Evolutionary conservation across 768 basidiomycete species (phyloP).

Genomic region (Collybia sordida): DNA sequence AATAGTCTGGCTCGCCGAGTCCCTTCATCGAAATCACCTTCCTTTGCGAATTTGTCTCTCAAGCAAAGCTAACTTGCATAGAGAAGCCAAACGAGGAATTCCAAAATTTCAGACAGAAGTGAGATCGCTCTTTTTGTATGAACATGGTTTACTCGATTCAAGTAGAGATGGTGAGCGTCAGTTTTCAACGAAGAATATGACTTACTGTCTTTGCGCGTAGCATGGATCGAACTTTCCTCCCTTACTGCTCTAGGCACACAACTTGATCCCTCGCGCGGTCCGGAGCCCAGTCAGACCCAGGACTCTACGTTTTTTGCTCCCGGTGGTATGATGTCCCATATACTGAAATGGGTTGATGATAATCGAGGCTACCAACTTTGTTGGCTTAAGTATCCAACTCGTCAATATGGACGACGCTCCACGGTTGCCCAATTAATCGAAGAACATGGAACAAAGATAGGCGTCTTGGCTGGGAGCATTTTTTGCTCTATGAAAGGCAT

Average conservation of each 20-base stretch:
- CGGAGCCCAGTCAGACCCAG: background rate
- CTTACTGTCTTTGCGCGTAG: background rate
- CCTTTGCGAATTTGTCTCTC: slow-evolving; percentile 13
- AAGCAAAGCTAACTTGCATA: slow-evolving; percentile 11
- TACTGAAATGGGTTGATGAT: slow-evolving; percentile 12
- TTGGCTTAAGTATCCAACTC: slow-evolving; percentile 14
- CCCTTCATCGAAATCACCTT: slow-evolving; percentile 10
- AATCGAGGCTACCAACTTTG: slow-evolving; percentile 10
- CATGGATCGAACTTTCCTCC: slow-evolving; percentile 11
- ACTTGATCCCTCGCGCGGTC: background rate
- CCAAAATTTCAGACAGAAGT: slow-evolving; percentile 11
- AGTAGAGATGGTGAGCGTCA: slow-evolving; percentile 10
- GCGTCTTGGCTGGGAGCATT: slow-evolving; percentile 9
- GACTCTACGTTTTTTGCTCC: slow-evolving; percentile 6
- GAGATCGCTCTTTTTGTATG: slow-evolving; percentile 11
- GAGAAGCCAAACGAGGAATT: slow-evolving; percentile 10
- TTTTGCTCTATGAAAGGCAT: slow-evolving; percentile 2
- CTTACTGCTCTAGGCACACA: background rate
- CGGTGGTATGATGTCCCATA: slow-evolving; percentile 9
- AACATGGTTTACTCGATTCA: slow-evolving; percentile 12
- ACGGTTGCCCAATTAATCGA: slow-evolving; percentile 11
- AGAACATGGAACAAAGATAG: slow-evolving; percentile 6
- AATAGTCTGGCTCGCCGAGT: slow-evolving; percentile 15
- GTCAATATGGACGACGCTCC: slow-evolving; percentile 11
- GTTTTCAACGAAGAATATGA: too few species aligned